Evolutionary conservation across 345 rosid species (phyloP), one percentile per base, ranked within the genome.

Genomic region (Eucalyptus erythrocorys): DNA sequence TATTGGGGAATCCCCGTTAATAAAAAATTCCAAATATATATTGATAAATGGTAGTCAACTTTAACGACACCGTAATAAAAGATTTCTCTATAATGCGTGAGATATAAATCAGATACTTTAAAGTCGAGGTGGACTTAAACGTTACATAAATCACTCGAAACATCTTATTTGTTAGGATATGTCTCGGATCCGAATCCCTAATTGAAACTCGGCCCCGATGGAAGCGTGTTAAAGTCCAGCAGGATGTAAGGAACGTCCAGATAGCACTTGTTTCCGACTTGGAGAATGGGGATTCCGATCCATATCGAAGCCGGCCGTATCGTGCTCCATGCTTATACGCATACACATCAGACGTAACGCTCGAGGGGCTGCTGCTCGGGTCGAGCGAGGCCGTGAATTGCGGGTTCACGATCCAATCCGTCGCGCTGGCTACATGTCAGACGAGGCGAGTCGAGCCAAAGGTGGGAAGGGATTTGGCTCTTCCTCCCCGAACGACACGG

Each of bases 1-100:
- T 5, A 19, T 19, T 0, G 4, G 45, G 26, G 43, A 71, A 37
- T 71, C 13, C 26, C 13, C 3, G 2, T 5, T 19, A 3, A 13
- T n/a, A 71, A 37, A 71, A 1, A 71, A 34, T 9, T 71, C 43
- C 2, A 34, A 42, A 34, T 34, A 5, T 17, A 2, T 10, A 37
- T 3, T 37, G 14, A 21, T 19, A 6, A 34, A 5, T 37, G 81
- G 4, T 10, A 45, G 26, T 71, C 12, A 5, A 4, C 43, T 17
- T 68, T 68, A 5, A 68, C 2, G 81, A 5, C 4, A 7, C 3
- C 40, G 24, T 68, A 17, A 71, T 9, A 71, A 37, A 34, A 40
- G 43, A 34, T 68, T 68, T 68, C 4, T 1, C 26, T 21, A 5
- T 4, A 5, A 34, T 17, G 24, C 26, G 24, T 1, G 26, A 32